Conservation (phyloP, 805 yeast genomes). For the Kazachstania taianensis region DNA sequence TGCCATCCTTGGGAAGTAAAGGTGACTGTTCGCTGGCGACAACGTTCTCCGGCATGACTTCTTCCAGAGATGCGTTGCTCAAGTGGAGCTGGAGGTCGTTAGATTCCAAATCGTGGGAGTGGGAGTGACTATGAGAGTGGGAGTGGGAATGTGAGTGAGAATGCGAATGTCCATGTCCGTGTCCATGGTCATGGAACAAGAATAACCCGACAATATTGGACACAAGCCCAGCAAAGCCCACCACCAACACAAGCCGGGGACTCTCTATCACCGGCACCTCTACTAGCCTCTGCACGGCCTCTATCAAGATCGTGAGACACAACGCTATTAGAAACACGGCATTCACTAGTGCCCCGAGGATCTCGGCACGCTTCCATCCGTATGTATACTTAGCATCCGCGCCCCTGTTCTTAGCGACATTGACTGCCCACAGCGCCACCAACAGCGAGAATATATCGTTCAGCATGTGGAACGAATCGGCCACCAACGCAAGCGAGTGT, state of each 20-base stretch:
- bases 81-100: too few species aligned
- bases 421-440: slow-evolving; percentile 94
- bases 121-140: slow-evolving; percentile 3
- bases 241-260: slow-evolving; percentile 73
- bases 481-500: slow-evolving; percentile 87
- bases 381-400: slow-evolving; percentile 88
- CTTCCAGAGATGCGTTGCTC: background rate
- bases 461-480: slow-evolving; percentile 96
- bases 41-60: background rate
- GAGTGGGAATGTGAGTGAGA: slow-evolving; percentile 24
- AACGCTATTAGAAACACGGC: slow-evolving; percentile 88
- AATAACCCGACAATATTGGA: slow-evolving; percentile 79
- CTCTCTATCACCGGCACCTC: slow-evolving; percentile 69
- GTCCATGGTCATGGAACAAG: slow-evolving; percentile 62
- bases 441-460: slow-evolving; percentile 84
- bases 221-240: slow-evolving; percentile 72
- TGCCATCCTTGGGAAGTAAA: slow-evolving; percentile 11
- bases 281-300: slow-evolving; percentile 82
- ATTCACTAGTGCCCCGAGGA: slow-evolving; percentile 86
- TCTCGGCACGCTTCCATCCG: slow-evolving; percentile 98
- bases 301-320: slow-evolving; percentile 84
- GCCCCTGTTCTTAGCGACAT: slow-evolving; percentile 67
- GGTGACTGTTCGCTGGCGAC: slow-evolving; percentile 1
- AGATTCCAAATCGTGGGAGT: slow-evolving; percentile 1
- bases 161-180: slow-evolving; percentile 45